These are phyloP conservation scores for Aphanoascus verrucosus DNA, from an alignment of 2,329 filamentous ascomycete species.

Conservation along the genomic window DNA sequence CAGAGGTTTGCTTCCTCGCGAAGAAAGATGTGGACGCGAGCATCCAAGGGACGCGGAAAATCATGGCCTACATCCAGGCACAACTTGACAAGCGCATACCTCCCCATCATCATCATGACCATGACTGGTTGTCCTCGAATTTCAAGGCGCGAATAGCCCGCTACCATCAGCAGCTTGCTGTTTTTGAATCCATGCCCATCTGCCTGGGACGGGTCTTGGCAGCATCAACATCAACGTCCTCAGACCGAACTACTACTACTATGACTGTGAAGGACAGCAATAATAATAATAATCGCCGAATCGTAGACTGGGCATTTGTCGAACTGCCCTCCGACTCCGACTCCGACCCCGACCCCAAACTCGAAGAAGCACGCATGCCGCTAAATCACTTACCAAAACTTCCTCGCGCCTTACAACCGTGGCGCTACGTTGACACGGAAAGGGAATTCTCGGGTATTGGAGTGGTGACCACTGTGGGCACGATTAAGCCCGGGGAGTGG, in stretches of 20 bases:
- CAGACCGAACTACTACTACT: constrained; percentile 4
- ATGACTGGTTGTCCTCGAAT: no score
- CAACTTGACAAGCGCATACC: no score
- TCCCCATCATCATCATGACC: no score
- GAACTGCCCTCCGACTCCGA: no score
- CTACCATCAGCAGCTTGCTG: neutral
- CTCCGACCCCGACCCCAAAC: no score
- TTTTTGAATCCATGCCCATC: constrained; percentile 7
- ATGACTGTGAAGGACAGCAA: no score
- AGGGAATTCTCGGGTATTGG: no score
- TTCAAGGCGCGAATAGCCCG: neutral
- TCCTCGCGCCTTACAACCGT: neutral
- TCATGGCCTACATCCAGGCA: neutral
- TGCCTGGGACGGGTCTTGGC: constrained; percentile 5
- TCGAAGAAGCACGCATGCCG: no score
- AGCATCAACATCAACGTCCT: neutral
- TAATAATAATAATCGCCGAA: neutral
- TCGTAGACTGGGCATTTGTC: constrained; percentile 14
- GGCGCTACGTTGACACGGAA: no score
- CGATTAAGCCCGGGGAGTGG: constrained; percentile 6
- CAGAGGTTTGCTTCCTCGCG: neutral
- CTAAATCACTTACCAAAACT: constrained; percentile 3
- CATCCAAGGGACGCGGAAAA: neutral
- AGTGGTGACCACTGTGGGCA: neutral
- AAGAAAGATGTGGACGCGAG: constrained; percentile 1